phyloP scores from a whole-genome alignment of 495 filamentous ascomycete genomes.

The Neurospora africana region DNA sequence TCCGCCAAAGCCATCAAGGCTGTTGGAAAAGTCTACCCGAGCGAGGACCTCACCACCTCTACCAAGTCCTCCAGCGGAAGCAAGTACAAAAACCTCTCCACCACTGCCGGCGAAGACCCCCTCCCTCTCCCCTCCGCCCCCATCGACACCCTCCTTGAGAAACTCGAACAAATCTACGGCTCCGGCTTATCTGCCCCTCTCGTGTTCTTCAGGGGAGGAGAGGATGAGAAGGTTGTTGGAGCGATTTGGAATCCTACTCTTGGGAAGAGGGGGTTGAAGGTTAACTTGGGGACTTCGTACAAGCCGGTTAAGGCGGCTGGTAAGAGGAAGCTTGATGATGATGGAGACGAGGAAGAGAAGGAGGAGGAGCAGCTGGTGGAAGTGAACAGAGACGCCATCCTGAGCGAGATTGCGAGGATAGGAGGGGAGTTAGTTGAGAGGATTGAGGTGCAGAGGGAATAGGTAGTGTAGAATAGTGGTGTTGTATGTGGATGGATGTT shows the following conservation, averaged over 20 bases:
- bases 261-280: conserved; percentile 46
- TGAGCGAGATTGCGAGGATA: conserved; percentile 69
- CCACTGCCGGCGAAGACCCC: conserved; percentile 22
- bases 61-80: background rate
- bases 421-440: conserved; percentile 50
- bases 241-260: conserved; percentile 74
- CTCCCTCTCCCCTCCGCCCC: conserved; percentile 40
- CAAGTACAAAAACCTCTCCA: conserved; percentile 65
- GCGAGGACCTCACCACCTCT: conserved; percentile 8
- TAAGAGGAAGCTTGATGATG: conserved; percentile 2
- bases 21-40: conserved; percentile 12
- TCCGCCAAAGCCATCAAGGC: conserved; percentile 36
- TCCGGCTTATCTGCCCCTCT: conserved; percentile 50
- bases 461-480: background rate
- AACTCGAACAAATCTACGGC: conserved; percentile 33
- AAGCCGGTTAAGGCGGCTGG: conserved; percentile 28
- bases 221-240: conserved; percentile 49
- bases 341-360: conserved; percentile 13
- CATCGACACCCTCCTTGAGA: conserved; percentile 40
- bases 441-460: conserved; percentile 34
- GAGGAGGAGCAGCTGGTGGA: conserved; percentile 32
- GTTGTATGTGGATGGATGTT: no score
- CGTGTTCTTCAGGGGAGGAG: conserved; percentile 61
- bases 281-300: conserved; percentile 60
- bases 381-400: conserved; percentile 61